These are phyloP conservation scores for Daphne laureola DNA, from an alignment of 441 rosid species.

Conservation along the genomic window DNA sequence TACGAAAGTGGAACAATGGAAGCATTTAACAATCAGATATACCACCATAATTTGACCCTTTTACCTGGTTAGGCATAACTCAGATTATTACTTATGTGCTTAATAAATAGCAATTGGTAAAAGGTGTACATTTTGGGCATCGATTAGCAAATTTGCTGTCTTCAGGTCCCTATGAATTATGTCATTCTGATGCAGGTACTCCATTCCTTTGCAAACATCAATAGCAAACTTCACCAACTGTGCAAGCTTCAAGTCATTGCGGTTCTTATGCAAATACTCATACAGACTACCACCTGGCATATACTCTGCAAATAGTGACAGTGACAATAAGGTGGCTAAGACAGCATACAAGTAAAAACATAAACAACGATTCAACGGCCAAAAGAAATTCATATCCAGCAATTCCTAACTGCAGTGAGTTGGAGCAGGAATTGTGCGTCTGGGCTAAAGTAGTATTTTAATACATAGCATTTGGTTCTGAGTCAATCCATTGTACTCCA, in stretches of 20 bases:
- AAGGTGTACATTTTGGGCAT: slow-evolving; percentile 38
- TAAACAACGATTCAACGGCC: no score
- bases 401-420: no score
- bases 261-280: slow-evolving; percentile 58
- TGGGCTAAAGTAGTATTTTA: no score
- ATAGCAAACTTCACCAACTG: slow-evolving; percentile 58
- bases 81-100: neutral
- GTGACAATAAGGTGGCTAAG: slow-evolving; percentile 1
- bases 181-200: slow-evolving; percentile 65
- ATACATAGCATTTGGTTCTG: no score
- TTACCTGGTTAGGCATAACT: neutral
- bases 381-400: no score
- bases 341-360: no score
- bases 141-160: slow-evolving; percentile 80
- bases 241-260: slow-evolving; percentile 36
- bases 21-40: slow-evolving; percentile 5
- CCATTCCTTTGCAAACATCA: slow-evolving; percentile 74
- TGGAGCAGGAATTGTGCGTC: no score
- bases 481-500: no score
- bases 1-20: slow-evolving; percentile 4
- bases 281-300: slow-evolving; percentile 80
- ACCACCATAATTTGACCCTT: neutral
- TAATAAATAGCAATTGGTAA: neutral
- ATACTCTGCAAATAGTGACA: slow-evolving; percentile 44
- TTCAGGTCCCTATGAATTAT: slow-evolving; percentile 76